phyloP scores from a whole-genome alignment of 2,329 filamentous ascomycete species.

The Trichophyton simii region DNA sequence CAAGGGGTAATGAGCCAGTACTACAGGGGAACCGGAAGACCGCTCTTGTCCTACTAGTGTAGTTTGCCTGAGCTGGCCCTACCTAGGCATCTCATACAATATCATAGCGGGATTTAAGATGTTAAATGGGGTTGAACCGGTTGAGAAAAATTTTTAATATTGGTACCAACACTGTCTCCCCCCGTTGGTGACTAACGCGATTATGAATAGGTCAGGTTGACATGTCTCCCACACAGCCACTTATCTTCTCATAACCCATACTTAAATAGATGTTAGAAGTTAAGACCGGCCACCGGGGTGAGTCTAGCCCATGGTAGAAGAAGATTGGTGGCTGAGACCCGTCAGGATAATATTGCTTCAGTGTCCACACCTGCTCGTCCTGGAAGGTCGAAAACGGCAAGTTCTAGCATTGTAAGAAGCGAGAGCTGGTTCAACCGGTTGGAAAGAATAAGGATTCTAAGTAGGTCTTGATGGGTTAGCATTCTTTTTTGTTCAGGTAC shows the following conservation, averaged over 20 bases:
- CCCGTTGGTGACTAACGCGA: not conserved
- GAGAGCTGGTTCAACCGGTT: not conserved
- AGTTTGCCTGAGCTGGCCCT: not conserved
- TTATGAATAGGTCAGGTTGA: not conserved
- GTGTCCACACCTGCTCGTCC: constrained; percentile 46
- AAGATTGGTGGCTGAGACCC: constrained; percentile 15
- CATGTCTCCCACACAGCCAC: constrained; percentile 34
- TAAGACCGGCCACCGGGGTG: constrained; percentile 28
- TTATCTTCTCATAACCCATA: constrained; percentile 34
- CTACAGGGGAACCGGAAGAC: not conserved
- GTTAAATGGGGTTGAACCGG: not conserved
- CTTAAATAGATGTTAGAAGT: constrained; percentile 33
- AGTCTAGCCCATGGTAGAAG: constrained; percentile 16
- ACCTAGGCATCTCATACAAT: not conserved
- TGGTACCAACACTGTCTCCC: not conserved
- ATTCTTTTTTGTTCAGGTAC: not conserved
- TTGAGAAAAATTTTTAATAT: not conserved
- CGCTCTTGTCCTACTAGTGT: not conserved
- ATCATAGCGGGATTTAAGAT: not conserved
- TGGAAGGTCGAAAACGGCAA: constrained; percentile 39
- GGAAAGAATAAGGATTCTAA: not conserved
- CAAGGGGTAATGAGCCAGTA: not conserved
- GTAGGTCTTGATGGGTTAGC: not conserved
- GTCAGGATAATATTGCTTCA: constrained; percentile 42
- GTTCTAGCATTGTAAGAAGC: constrained; percentile 38